Conservation (phyloP, 140 eudicot genomes). For the Ambrosia hybrid region DNA sequence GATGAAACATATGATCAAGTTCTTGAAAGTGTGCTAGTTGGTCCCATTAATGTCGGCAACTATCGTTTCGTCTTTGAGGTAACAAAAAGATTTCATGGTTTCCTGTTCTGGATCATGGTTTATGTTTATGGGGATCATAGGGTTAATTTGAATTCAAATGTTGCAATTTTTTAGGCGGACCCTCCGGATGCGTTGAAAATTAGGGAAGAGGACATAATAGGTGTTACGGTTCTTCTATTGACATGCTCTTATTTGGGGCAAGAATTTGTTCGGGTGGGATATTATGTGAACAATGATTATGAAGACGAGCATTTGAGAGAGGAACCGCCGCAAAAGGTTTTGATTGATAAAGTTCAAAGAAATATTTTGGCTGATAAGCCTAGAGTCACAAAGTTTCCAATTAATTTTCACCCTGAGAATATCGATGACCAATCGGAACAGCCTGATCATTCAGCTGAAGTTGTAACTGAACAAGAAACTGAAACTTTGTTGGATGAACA, state of each 20-base stretch:
- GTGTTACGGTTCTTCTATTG: conserved; percentile 89
- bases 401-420: conserved; percentile 79
- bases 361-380: conserved; percentile 87
- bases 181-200: conserved; percentile 93
- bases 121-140: background rate
- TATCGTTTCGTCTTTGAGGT: conserved; percentile 94
- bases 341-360: conserved; percentile 78
- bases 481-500: conserved; percentile 27
- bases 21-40: conserved; percentile 84
- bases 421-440: conserved; percentile 42
- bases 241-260: conserved; percentile 96
- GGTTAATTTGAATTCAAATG: background rate
- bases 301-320: conserved; percentile 85
- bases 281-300: conserved; percentile 89
- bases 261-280: conserved; percentile 90
- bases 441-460: conserved; percentile 35
- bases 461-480: conserved; percentile 38
- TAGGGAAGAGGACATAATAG: conserved; percentile 92
- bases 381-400: conserved; percentile 91
- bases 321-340: conserved; percentile 91
- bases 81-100: background rate
- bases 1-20: conserved; percentile 85
- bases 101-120: background rate
- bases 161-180: conserved; percentile 58
- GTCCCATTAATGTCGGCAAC: conserved; percentile 89